phyloP scores from a whole-genome alignment of 2,329 filamentous ascomycete species.

The Colletotrichum simmondsii region DNA sequence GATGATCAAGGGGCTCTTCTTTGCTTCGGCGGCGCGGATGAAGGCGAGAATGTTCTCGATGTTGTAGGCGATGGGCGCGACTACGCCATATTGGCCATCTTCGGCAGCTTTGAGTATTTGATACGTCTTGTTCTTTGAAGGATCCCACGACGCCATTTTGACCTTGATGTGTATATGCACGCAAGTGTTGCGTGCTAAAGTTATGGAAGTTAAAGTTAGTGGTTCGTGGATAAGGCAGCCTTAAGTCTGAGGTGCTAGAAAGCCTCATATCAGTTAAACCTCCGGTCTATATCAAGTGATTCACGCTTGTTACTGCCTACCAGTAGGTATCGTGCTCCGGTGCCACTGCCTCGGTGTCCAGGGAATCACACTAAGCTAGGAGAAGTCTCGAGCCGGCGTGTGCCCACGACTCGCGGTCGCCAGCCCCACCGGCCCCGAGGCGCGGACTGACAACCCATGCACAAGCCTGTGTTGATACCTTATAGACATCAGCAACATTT shows the following conservation, averaged over 20 bases:
- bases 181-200: too few species aligned
- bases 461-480: background rate
- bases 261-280: too few species aligned
- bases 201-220: too few species aligned
- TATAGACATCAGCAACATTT: background rate
- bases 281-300: too few species aligned
- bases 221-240: too few species aligned
- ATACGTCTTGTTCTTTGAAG: conserved; percentile 39
- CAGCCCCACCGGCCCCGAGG: conserved; percentile 19
- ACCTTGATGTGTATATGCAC: background rate
- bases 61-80: conserved; percentile 54
- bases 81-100: conserved; percentile 64
- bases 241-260: too few species aligned
- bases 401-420: conserved; percentile 15
- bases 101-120: conserved; percentile 64
- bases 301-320: too few species aligned
- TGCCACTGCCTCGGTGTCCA: too few species aligned
- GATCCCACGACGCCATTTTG: conserved; percentile 37
- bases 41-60: too few species aligned
- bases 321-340: too few species aligned
- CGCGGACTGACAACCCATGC: conserved; percentile 13
- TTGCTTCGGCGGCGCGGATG: too few species aligned
- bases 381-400: background rate
- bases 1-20: too few species aligned
- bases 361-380: background rate